Evolutionary conservation across 2,329 filamentous ascomycete species (phyloP), one percentile per base, ranked within the genome.

Genomic region (Eutypa lata): DNA sequence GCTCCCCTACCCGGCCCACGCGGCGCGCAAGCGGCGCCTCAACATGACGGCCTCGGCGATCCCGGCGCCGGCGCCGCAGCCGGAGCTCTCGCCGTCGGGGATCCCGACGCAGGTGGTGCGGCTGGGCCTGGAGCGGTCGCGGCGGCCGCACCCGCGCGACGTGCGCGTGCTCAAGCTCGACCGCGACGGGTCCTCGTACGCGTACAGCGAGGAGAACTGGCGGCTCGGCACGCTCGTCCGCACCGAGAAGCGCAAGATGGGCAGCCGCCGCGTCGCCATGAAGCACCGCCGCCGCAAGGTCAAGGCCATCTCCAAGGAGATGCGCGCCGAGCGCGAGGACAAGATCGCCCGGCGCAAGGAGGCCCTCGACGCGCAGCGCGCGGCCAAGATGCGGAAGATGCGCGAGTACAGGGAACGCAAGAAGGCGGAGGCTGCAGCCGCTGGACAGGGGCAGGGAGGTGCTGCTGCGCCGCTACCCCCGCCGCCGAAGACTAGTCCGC

Each of bases 1-100:
- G 31, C 83, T 99, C 2, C 94, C 94, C 0, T 85, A 89, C 66
- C 87, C 90, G 1, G 74, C 73, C 24, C 88, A 93, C 68, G 87
- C 88, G 3, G 83, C 88, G 57, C 84, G 90, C 52, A 83, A 86
- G 64, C 82, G 94, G 60, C 82, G 84, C 49, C 79, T 99, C 55
- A 89, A 88, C 62, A 88, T 95, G 81, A 76, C 86, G 5, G 82
- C 78, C 19, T 68, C 74, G 28, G 70, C 76, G 43, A 75, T 82
- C 59, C 71, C 68, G 2, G 64, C 64, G 1, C 62, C 68, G 4
- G 51, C 58, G 1, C 38, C 57, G 13, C 59, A 71, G 43, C 71
- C 75, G 10, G 71, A 68, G 42, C 50, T 81, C 22, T 78, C 76
- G 1, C 64, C 76, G n/a, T 79, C 76, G 3, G 78, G 78, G 24